These are phyloP conservation scores for Tolypocladium tropicale DNA, from an alignment of 2,329 filamentous ascomycete species.

Conservation along the genomic window DNA sequence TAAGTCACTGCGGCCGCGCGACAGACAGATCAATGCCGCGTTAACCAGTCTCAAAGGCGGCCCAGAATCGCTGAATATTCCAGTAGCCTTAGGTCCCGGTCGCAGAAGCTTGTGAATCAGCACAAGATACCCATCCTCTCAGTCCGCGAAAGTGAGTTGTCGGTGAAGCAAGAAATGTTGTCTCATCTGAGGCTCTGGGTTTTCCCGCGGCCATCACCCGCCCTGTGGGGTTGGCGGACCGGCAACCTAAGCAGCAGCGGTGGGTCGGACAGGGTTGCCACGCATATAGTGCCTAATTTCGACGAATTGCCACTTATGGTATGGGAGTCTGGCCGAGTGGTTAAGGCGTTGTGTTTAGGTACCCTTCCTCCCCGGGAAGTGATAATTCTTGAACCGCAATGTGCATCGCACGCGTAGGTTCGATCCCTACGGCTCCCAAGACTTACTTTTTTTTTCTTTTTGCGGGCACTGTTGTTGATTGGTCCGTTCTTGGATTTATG, in stretches of 20 bases:
- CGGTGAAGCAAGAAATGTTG: background rate
- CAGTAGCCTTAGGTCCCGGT: too few species aligned
- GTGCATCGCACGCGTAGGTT: constrained; percentile 37
- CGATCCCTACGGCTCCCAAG: constrained; percentile 39
- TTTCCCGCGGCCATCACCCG: background rate
- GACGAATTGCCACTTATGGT: constrained; percentile 1
- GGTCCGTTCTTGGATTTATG: too few species aligned
- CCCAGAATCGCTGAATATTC: background rate
- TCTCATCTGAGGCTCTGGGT: background rate
- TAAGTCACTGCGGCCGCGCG: background rate
- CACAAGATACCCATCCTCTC: too few species aligned
- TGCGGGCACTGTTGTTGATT: too few species aligned
- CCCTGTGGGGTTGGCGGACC: too few species aligned
- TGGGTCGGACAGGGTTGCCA: background rate
- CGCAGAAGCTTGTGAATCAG: background rate
- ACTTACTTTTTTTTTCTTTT: constrained; percentile 6
- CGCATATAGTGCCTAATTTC: constrained; percentile 1
- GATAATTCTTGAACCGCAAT: constrained; percentile 25
- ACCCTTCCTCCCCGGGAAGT: constrained; percentile 3
- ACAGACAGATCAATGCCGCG: background rate
- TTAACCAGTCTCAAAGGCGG: background rate
- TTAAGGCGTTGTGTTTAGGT: constrained; percentile 48
- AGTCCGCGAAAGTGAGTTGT: background rate
- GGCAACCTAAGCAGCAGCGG: too few species aligned
- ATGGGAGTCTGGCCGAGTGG: constrained; percentile 41